Evolutionary conservation across 1,284 basidiomycete genomes (phyloP), one percentile per base, ranked within the genome.

Genomic region (Acaromyces ingoldii): DNA sequence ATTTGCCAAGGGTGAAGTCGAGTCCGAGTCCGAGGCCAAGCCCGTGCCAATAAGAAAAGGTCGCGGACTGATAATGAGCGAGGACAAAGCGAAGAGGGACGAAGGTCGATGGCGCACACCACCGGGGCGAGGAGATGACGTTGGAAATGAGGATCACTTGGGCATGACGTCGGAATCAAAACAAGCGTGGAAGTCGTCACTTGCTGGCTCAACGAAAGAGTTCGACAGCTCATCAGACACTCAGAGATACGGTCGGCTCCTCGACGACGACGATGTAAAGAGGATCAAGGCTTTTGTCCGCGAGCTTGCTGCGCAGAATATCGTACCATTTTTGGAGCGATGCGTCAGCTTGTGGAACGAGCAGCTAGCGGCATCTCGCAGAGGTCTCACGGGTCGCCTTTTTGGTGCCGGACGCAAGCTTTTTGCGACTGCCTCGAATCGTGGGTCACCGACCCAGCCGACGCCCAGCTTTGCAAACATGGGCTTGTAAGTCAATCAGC

Each of bases 291-390:
- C 84, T 38, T 91, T 97, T 63, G 82, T 91, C 5, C 83, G 92
- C 39, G 93, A 97, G 74, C 86, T 97, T 62, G 82, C 91, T 1
- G 85, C 87, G 3, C 90, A 91, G 83, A 91, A 87, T 65, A 78
- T 98, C 30, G 78, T 97, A 3, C 93, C 93, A 0, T 96, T 88
- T 86, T 91, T 98, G 89, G 93, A 98, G 78, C 87, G 87, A 63
- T 86, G 85, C 68, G 86, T 95, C 1, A 74, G 91, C 41, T 89
- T 95, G 55, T 95, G 91, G 88, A 95, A 95, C 73, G 93, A 98
- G 78, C 30, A 89, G 81, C 92, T 88, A 69, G 84, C 86, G 17
- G 87, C 88, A 15, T 89, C 86, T 21, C 82, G 90, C 43, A 82
- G 89, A 30, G 82, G 95, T 10, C 85, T 96, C 21, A 95, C 93